Evolutionary conservation across 1,284 basidiomycete species (phyloP), one percentile per base, ranked within the genome.

Genomic region (Cystobasidium slooffiae): DNA sequence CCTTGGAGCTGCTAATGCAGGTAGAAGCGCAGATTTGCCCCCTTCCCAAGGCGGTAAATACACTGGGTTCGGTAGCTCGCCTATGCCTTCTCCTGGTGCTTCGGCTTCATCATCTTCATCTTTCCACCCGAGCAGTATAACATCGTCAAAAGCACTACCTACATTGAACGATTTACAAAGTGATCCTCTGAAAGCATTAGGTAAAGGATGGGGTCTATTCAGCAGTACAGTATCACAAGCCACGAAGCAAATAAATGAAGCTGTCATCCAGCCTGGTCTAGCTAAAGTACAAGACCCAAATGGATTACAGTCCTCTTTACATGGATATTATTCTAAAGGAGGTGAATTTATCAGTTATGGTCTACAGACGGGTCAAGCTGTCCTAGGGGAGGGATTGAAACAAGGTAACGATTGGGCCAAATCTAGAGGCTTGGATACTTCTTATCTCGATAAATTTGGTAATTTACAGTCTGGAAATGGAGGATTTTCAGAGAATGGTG

Each of bases 21-120:
- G 82, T 64, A 87, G 92, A 18, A 86, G 91, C 16, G 86, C 84
- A 5, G 85, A 92, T 80, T 83, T 94, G 41, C 91, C 90, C 1
- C 92, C 92, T 37, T 91, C 90, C 1, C 92, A 93, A 83, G 92
- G 92, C 64, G 92, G 92, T 51, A 87, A 88, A 55, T 94, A 94
- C 81, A 87, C 88, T 77, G 92, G 92, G 16, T 94, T 94, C 81
- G 92, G 92, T 6, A 91, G 83, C 78, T 89, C 89, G 0, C 88
- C 90, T 12, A 82, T 86, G 1, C 87, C 88, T 9, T 80, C 85
- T 12, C 80, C 85, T 0, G 80, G 79, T 7, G 85, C 86, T 31
- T 83, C 85, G 69, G 59, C 63, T 1, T 53, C 65, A 16, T 52
- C 85, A 88, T 7, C 7, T 16, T 41, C 37, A n/a, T 0, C 61